phyloP scores from a whole-genome alignment of 1,284 basidiomycete genomes.

The Vanrija sp. region DNA sequence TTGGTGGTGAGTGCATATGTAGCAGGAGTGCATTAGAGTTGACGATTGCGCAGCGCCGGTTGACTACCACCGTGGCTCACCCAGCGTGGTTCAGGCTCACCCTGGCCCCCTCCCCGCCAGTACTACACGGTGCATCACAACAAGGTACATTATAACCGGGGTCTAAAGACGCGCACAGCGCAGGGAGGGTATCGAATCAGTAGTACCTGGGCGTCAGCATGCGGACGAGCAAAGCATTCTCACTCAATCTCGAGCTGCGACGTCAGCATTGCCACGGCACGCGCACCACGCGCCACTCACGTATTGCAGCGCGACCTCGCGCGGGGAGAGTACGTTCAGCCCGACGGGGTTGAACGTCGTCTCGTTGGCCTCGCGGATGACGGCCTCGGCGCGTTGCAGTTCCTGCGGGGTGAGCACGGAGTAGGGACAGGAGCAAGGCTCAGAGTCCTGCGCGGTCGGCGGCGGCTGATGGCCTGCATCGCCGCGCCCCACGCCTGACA shows the following conservation, averaged over 20 bases:
- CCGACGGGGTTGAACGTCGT: constrained; percentile 50
- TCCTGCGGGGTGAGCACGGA: constrained; percentile 32
- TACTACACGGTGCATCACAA: no score
- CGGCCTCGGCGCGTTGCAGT: constrained; percentile 38
- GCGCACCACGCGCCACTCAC: constrained; percentile 34
- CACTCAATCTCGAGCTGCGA: constrained; percentile 5
- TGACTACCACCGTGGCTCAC: no score
- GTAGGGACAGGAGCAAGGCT: background rate
- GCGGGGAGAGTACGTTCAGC: constrained; percentile 51
- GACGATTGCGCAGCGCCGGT: no score
- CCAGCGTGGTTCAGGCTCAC: no score
- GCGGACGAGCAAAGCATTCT: background rate
- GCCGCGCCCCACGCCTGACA: no score
- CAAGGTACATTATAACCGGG: no score
- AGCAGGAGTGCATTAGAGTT: no score
- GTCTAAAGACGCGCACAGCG: background rate
- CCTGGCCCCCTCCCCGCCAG: no score
- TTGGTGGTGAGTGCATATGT: no score
- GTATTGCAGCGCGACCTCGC: constrained; percentile 51
- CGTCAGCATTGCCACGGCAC: background rate
- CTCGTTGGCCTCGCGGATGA: constrained; percentile 46
- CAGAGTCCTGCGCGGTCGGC: no score
- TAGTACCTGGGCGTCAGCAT: background rate
- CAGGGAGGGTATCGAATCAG: background rate
- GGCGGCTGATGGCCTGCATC: no score